Base-by-base conservation (phyloP, 441 rosid species). In the Syzygium malaccense region DNA sequence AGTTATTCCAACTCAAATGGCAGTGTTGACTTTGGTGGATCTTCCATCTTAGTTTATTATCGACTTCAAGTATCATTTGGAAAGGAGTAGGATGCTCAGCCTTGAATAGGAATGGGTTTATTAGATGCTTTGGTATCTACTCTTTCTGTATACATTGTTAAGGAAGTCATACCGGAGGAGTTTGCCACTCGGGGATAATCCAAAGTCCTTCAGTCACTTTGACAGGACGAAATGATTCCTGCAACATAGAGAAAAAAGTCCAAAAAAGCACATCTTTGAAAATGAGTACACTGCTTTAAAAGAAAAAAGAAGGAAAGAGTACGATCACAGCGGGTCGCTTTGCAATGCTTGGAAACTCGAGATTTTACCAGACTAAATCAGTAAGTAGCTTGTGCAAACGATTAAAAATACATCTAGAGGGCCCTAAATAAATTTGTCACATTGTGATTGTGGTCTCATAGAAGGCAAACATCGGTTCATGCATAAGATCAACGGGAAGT, bases 141-240 rank as follows among this genome's bases (percentile, higher is more conserved):
- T 55, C 62, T 55, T 80, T 85, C 86, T 33, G 45, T 33, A 85
- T 57, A 55, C 28, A 33, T 51, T 12, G 83, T 55, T 62, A 84
- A 89, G 88, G 86, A 85, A 87, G 90, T 92, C 95, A 91, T 96
- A 97, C 99, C 33, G 94, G 96, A 88, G 99, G 96, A 87, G 95
- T 87, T 89, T 86, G 91, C 99, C 99, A 95, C 90, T 96, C 96
- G 15, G 98, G 99, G 86, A 95, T 94, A 79, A 97, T 94, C 99
- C 99, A 97, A 88, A 96, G 95, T 86, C 97, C 95, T 89, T 94
- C 90, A 4, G 94, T 88, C 37, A 96, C 93, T 94, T 94, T 95
- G 83, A 97, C 92, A 53, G 99, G 96, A 87, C 88, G 92, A 93
- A 97, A 96, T 37, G 91, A 94, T 86, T 97, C 97, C 99, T 96